Evolutionary conservation across 805 yeast species (phyloP), one percentile per base, ranked within the genome.

Genomic region (Naumovozyma dairenensis): DNA sequence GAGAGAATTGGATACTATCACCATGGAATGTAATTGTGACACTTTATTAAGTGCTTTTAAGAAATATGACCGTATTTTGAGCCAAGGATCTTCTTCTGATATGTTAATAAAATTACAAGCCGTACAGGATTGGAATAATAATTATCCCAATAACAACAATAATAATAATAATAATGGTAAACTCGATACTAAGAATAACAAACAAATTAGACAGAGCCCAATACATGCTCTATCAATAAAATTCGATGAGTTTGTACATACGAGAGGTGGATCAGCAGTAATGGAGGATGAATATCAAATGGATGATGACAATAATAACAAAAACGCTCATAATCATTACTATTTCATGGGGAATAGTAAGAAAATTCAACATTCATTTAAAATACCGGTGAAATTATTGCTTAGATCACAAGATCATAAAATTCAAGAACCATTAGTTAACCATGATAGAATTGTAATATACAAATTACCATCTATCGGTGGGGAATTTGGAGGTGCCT

Each of bases 301-400:
- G 7, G 25, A 27, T 4, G 42, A 38, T 21, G 38, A 33, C 7
- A 25, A 32, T 13, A 29, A 18, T 13, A n/a, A n/a, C n/a, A n/a
- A n/a, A n/a, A n/a, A n/a, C n/a, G n/a, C n/a, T n/a, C 31, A 32
- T 22, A 36, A 29, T 5, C 16, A n/a, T n/a, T n/a, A n/a, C n/a
- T n/a, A n/a, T n/a, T n/a, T n/a, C 21, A 34, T 28, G 12, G 37
- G 38, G 9, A 38, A 33, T 21, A 46, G 39, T 21, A 53, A 51
- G 36, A 59, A 71, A 3, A 66, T 82, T 13, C 68, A 70, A 39
- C 85, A 80, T 47, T 69, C 81, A 6, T 75, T 77, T 46, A 73
- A 74, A 32, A 71, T 87, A 14, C 89, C 94, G 0, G 82, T 82
- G 2, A 63, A 76, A 43, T 61, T 82, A 27, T 48, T 81, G 36